Evolutionary conservation across 495 filamentous ascomycete species (phyloP).

Genomic region (Lasiosphaeria miniovina): DNA sequence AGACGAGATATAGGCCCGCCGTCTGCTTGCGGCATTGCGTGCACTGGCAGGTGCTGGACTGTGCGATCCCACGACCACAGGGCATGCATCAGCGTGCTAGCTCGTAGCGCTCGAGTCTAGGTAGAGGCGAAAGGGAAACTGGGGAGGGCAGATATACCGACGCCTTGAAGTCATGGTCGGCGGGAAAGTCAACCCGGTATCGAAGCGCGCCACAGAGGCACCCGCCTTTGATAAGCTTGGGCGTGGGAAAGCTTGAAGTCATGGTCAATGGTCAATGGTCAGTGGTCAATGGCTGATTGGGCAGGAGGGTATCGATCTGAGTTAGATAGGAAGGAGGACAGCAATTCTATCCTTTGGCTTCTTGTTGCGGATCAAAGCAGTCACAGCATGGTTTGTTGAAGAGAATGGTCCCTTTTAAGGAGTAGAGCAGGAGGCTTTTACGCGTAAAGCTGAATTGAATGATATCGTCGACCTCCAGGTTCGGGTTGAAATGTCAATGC

Average conservation of each 20-base stretch:
- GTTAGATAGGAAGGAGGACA: no score
- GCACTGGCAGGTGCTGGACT: conserved; percentile 40
- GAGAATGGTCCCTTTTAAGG: no score
- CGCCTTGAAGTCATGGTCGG: conserved; percentile 33
- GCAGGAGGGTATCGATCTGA: neutral
- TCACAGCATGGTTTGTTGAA: no score
- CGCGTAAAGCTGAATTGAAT: no score
- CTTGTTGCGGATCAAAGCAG: no score
- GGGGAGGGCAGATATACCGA: conserved; percentile 19
- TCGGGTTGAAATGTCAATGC: no score
- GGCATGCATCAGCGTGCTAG: no score
- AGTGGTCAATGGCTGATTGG: conserved; percentile 1
- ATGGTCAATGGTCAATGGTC: conserved; percentile 9
- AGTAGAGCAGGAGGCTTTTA: no score
- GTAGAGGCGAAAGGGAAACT: no score
- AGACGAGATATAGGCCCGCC: conserved; percentile 32
- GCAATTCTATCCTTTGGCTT: no score
- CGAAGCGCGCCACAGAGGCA: conserved; percentile 39
- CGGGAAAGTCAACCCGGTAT: conserved; percentile 36
- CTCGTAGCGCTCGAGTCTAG: no score
- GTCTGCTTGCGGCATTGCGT: conserved; percentile 40
- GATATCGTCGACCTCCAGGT: no score
- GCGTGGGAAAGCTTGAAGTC: conserved; percentile 22
- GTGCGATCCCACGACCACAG: neutral
- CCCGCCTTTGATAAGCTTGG: conserved; percentile 37